Evolutionary conservation across 164 flowering plant species (phyloP).

Genomic region (Vitis vinifera): ASM3070453v1 NC_081818.1:846501-847000

Average conservation of each 20-base stretch:
- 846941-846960: too few species aligned
- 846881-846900: too few species aligned
- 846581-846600: slow-evolving; percentile 88
- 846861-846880: too few species aligned
- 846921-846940: too few species aligned
- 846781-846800: too few species aligned
- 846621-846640: slow-evolving; percentile 4
- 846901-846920: too few species aligned
- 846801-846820: too few species aligned
- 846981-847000: too few species aligned
- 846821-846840: too few species aligned
- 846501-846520: slow-evolving; percentile 82
- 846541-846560: slow-evolving; percentile 87
- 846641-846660: not conserved
- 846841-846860: too few species aligned
- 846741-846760: not conserved
- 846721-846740: not conserved
- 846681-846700: not conserved
- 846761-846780: too few species aligned
- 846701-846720: slow-evolving; percentile 2
- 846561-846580: slow-evolving; percentile 77
- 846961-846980: too few species aligned
- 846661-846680: not conserved
- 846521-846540: slow-evolving; percentile 70
- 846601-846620: slow-evolving; percentile 57